These are phyloP conservation scores for Entomophthora muscae DNA, from an alignment of 371 early-diverging fungal genomes.

Conservation along the genomic window DNA sequence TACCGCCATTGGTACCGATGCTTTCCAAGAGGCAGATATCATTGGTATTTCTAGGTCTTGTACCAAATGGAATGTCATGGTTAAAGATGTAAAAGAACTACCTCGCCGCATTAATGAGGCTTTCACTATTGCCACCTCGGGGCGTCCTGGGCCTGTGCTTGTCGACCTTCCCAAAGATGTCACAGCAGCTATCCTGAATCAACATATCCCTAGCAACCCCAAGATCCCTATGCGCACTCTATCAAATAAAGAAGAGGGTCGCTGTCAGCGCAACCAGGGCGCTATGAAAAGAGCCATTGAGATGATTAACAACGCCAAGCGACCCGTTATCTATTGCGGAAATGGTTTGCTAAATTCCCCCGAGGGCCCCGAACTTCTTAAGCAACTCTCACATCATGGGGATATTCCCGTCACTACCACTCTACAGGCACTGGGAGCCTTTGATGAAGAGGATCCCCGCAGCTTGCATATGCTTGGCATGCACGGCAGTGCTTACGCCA, in stretches of 20 bases:
- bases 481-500: conserved; percentile 95
- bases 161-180: conserved; percentile 96
- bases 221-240: conserved; percentile 42
- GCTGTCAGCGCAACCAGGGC: conserved; percentile 17
- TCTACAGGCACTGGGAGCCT: conserved; percentile 78
- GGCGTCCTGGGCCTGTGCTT: conserved; percentile 94
- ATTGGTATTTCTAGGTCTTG: conserved; percentile 89
- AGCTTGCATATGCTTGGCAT: conserved; percentile 95
- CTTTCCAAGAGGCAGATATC: conserved; percentile 95
- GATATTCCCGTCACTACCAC: conserved; percentile 94
- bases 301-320: conserved; percentile 70
- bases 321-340: conserved; percentile 90
- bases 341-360: conserved; percentile 70
- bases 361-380: conserved; percentile 61
- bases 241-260: conserved; percentile 23
- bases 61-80: conserved; percentile 95
- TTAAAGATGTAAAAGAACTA: conserved; percentile 84
- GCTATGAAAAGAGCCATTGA: conserved; percentile 51
- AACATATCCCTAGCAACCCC: conserved; percentile 56
- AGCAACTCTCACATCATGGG: conserved; percentile 59
- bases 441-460: conserved; percentile 75
- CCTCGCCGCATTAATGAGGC: conserved; percentile 95
- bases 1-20: conserved; percentile 83
- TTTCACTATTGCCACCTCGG: conserved; percentile 84
- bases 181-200: conserved; percentile 71